Evolutionary conservation across 2,329 filamentous ascomycete species (phyloP).

Genomic region (Pestalotiopsis sp.): DNA sequence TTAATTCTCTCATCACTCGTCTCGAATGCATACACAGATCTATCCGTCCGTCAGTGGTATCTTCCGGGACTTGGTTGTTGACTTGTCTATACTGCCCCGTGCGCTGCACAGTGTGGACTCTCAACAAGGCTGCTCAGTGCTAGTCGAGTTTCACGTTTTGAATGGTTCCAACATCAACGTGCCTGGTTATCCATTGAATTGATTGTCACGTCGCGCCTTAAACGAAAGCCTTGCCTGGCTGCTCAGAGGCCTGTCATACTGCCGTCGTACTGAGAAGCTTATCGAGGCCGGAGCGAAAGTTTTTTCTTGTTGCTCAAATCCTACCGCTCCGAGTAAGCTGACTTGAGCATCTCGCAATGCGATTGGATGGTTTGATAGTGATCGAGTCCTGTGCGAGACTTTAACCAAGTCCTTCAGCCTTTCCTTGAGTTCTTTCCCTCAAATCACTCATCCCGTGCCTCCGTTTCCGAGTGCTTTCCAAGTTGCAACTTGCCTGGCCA

Average conservation of each 20-base stretch:
- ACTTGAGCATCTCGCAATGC: neutral
- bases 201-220: neutral
- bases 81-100: neutral
- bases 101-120: neutral
- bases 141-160: neutral
- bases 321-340: neutral
- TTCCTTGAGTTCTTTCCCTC: neutral
- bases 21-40: neutral
- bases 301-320: neutral
- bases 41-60: neutral
- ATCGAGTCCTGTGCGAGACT: neutral
- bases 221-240: neutral
- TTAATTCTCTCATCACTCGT: neutral
- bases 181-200: neutral
- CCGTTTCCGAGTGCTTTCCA: neutral
- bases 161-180: neutral
- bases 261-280: neutral
- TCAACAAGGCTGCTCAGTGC: neutral
- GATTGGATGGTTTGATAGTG: neutral
- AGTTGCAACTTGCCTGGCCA: neutral
- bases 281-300: neutral
- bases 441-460: neutral
- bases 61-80: neutral
- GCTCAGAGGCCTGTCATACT: neutral
- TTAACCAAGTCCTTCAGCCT: neutral